Evolutionary conservation across 192 early-diverging fungal genomes (phyloP).

Genomic region (Backusella tarrabulga): DNA sequence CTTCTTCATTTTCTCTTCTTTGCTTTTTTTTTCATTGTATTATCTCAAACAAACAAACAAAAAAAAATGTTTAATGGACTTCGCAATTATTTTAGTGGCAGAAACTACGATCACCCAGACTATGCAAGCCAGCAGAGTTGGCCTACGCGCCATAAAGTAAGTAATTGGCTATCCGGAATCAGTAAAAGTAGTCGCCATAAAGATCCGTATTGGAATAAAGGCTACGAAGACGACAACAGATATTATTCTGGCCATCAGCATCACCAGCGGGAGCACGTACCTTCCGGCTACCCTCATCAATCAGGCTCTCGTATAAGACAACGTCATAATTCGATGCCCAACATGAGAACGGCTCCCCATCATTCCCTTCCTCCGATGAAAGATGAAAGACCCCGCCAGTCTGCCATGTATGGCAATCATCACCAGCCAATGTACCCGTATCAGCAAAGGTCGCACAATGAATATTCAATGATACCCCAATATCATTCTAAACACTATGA

Average conservation of each 20-base stretch:
- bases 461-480: not conserved
- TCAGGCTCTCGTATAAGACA: not conserved
- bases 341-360: not conserved
- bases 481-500: not conserved
- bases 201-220: not conserved
- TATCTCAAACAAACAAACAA: not conserved
- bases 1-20: not conserved
- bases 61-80: not conserved
- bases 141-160: not conserved
- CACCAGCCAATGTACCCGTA: conserved; percentile 6
- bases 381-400: not conserved
- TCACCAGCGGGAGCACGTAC: not conserved
- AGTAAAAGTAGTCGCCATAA: not conserved
- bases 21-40: not conserved
- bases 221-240: not conserved
- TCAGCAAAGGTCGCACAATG: not conserved
- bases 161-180: conserved; percentile 9
- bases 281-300: not conserved
- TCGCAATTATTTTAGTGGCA: not conserved
- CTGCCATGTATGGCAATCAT: not conserved
- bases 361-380: not conserved
- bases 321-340: not conserved
- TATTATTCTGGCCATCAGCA: not conserved
- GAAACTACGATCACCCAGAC: not conserved
- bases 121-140: not conserved